These are phyloP conservation scores for Neopestalotiopsis rosae DNA, from an alignment of 2,329 filamentous ascomycete genomes.

Conservation along the genomic window DNA sequence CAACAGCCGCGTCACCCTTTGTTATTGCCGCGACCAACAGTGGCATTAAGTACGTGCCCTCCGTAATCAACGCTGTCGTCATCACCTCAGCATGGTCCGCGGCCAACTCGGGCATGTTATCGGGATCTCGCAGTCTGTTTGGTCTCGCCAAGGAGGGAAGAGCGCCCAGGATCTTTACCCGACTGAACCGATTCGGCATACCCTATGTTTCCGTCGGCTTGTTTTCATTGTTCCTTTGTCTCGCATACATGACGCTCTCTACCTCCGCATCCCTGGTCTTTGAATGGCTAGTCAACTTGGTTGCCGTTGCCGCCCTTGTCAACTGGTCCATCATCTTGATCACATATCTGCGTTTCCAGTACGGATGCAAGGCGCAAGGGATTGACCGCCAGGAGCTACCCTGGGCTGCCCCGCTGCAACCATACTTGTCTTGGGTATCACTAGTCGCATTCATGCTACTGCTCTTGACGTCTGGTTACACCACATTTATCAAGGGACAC, in stretches of 20 bases:
- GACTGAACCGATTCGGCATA: slow-evolving; percentile 51
- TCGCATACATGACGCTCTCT: slow-evolving; percentile 25
- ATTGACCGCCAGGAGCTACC: slow-evolving; percentile 32
- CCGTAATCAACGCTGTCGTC: slow-evolving; percentile 45
- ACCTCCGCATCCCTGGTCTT: slow-evolving; percentile 30
- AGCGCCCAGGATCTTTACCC: slow-evolving; percentile 51
- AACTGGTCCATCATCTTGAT: slow-evolving; percentile 31
- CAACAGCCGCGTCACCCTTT: slow-evolving; percentile 52
- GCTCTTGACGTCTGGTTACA: slow-evolving; percentile 34
- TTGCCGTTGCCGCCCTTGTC: slow-evolving; percentile 28
- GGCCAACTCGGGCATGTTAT: slow-evolving; percentile 51
- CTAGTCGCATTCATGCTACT: slow-evolving; percentile 28
- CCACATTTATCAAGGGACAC: slow-evolving; percentile 36
- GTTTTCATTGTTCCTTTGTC: slow-evolving; percentile 15
- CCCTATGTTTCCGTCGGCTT: slow-evolving; percentile 37
- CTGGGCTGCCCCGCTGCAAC: slow-evolving; percentile 34
- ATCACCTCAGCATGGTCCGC: slow-evolving; percentile 46
- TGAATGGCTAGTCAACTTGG: slow-evolving; percentile 33
- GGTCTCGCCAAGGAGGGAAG: slow-evolving; percentile 53
- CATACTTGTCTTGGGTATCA: slow-evolving; percentile 32
- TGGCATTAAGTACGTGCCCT: slow-evolving; percentile 44
- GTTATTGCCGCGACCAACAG: slow-evolving; percentile 54
- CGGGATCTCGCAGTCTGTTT: slow-evolving; percentile 53
- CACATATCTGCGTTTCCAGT: slow-evolving; percentile 31
- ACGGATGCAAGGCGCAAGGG: slow-evolving; percentile 30